A percentile compares a stretch with the other conserved stretches of the same genome.
These are phyloP conservation scores for Hortiboletus rubellus DNA, from an alignment of 1,284 basidiomycete species.

Conservation along the genomic window DNA sequence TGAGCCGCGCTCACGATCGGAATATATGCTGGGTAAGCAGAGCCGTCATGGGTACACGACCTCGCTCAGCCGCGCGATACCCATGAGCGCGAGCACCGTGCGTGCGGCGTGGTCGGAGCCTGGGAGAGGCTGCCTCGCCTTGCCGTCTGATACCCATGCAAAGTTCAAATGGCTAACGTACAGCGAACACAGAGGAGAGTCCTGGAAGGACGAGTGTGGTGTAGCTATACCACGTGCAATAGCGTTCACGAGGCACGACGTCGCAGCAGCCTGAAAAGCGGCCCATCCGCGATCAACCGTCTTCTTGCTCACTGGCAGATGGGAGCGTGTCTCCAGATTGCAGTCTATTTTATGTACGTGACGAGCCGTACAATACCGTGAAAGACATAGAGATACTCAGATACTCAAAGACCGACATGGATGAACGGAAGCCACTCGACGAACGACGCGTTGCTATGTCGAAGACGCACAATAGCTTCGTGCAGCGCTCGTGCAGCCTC, in stretches of 20 bases:
- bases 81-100: conserved; percentile 90
- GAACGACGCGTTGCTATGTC: no score
- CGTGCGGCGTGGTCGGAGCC: conserved; percentile 79
- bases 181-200: conserved; percentile 86
- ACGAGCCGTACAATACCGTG: no score
- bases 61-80: conserved; percentile 80
- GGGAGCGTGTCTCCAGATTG: no score
- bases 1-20: conserved; percentile 94
- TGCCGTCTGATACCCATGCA: conserved; percentile 92
- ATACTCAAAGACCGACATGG: no score
- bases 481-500: no score
- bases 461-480: no score
- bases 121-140: conserved; percentile 86
- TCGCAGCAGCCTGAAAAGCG: no score
- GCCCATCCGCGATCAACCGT: not conserved
- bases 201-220: conserved; percentile 88
- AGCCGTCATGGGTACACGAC: conserved; percentile 68
- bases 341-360: no score
- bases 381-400: no score
- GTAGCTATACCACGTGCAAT: conserved; percentile 52
- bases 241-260: no score
- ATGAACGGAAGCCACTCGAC: no score
- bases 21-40: conserved; percentile 69
- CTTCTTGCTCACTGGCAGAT: no score
- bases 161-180: conserved; percentile 84